Evolutionary conservation across 2,329 filamentous ascomycete genomes (phyloP).

Genomic region (Paramyrothecium sp.): DNA sequence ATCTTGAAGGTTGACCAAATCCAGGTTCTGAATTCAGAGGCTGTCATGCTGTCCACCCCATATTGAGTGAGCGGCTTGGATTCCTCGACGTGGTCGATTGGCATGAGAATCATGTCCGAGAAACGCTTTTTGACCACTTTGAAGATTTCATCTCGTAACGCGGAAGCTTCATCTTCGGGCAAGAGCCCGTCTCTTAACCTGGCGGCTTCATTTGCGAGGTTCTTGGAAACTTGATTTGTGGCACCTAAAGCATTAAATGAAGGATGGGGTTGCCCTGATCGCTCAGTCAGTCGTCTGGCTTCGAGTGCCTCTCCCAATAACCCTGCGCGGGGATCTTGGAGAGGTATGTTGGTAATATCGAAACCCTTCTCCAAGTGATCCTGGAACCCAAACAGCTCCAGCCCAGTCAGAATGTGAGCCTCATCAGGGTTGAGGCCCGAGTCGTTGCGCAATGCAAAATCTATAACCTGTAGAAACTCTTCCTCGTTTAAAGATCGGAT

Average conservation of each 20-base stretch:
- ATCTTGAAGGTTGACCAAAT: background rate
- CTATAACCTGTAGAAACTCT: constrained; percentile 26
- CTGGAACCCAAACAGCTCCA: constrained; percentile 10
- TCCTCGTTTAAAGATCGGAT: constrained; percentile 30
- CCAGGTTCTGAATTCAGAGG: background rate
- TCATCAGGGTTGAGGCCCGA: background rate
- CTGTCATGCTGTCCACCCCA: background rate
- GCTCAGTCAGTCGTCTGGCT: too few relatives aligned
- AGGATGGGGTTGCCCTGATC: too few relatives aligned
- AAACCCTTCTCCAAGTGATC: constrained; percentile 17
- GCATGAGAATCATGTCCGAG: background rate
- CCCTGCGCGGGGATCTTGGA: constrained; percentile 15
- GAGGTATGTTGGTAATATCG: constrained; percentile 6
- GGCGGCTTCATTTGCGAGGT: background rate
- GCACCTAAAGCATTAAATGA: too few relatives aligned
- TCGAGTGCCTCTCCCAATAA: constrained; percentile 12
- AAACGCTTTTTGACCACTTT: background rate
- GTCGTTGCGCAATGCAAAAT: constrained; percentile 14
- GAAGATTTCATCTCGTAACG: background rate
- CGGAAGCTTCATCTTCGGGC: background rate
- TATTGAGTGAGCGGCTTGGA: background rate
- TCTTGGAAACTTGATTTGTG: too few relatives aligned
- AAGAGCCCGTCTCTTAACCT: too few relatives aligned
- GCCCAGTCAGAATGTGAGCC: background rate
- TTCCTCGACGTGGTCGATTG: background rate